Conservation (phyloP, 371 early-diverging fungal species). For the Mortierella sp. region DNA sequence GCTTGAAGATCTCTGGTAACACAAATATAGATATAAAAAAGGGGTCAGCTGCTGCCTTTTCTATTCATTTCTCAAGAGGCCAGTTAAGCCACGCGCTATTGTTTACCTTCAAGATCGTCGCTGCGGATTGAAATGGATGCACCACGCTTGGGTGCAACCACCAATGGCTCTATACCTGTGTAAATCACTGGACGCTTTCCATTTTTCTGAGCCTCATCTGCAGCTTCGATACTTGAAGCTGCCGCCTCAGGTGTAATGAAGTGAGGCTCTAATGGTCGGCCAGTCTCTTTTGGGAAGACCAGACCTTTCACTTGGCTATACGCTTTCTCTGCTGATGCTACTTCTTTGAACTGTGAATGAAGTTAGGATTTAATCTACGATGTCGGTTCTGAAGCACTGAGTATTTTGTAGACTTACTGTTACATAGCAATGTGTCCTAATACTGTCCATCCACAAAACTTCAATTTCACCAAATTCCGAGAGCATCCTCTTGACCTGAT, state of each 20-base stretch:
- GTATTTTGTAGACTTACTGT: constrained; percentile 65
- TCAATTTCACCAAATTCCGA: constrained; percentile 74
- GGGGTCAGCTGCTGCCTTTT: not conserved
- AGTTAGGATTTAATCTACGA: not conserved
- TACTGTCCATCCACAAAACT: constrained; percentile 86
- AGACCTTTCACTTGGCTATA: constrained; percentile 66
- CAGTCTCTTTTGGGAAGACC: constrained; percentile 78
- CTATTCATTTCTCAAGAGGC: not conserved
- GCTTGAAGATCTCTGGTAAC: constrained; percentile 27
- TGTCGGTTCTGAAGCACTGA: too few species aligned
- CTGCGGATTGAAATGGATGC: constrained; percentile 15
- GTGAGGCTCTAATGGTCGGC: constrained; percentile 68
- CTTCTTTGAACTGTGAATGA: constrained; percentile 63
- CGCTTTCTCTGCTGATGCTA: constrained; percentile 66
- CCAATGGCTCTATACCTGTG: constrained; percentile 31
- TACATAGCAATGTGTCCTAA: constrained; percentile 90
- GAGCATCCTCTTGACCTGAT: constrained; percentile 72
- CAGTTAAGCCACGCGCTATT: not conserved
- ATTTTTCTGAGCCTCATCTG: constrained; percentile 68
- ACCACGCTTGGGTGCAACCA: constrained; percentile 34
- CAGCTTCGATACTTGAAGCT: constrained; percentile 67
- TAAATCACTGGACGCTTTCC: constrained; percentile 41
- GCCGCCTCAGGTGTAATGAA: constrained; percentile 69
- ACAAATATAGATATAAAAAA: constrained; percentile 4
- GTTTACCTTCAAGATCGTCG: constrained; percentile 24